Evolutionary conservation across 2,329 filamentous ascomycete genomes (phyloP), one percentile per base, ranked within the genome.

Genomic region (Emericellopsis cladophorae): DNA sequence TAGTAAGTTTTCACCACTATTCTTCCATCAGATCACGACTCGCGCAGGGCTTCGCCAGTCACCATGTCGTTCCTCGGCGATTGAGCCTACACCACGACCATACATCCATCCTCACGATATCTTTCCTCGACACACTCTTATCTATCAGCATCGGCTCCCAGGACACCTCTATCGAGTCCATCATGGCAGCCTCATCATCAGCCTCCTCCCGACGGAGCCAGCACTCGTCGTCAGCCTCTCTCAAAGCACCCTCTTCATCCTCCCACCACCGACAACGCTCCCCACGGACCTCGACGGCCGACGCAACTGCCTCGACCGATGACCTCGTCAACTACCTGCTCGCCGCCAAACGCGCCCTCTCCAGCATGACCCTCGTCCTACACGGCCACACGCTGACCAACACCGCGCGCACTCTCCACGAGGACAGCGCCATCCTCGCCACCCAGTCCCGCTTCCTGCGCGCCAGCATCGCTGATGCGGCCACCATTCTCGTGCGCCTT

Each of bases 311-410:
- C 39, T 51, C 60, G 29, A 74, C 94, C 53, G 86, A 94, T 51
- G 79, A 77, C 21, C 77, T 96, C 35, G 84, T 95, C 42, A 75
- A 79, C 40, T 80, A 94, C 61, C 81, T 95, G 31, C 77, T 95
- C 33, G 81, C 83, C 24, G 84, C 90, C 8, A 95, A 95, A 58
- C 79, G 86, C 36, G 89, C 89, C 1, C 73, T 96, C 5, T 84
- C 84, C 14, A 87, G 87, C 10, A 88, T 93, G 57, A 77, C 72
- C 34, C 79, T 84, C 45, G 86, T 95, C 40, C 81, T 85, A 56
- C 84, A 85, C 44, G 89, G 88, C 48, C 89, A 92, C 55, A 84
- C 93, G 53, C 79, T 95, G 42, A 83, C 92, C 36, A 86, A 77
- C 16, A 69, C 76, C 12, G 86, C 88, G 5, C 81, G 87, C 29